Evolutionary conservation across 805 yeast species (phyloP).

Genomic region (Maudiozyma bulderi): DNA sequence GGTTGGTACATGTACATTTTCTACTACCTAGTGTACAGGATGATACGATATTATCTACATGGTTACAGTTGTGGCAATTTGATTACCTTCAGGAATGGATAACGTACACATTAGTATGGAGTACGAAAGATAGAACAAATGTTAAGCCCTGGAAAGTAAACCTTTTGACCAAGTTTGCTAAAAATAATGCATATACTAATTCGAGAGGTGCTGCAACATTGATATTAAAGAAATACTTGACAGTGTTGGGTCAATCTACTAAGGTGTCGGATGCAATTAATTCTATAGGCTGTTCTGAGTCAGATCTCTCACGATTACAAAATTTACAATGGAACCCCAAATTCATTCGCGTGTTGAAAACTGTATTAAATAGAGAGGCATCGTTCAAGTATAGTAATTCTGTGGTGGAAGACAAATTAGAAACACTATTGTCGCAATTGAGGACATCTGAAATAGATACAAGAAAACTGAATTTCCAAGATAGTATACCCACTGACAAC

Average conservation of each 20-base stretch:
- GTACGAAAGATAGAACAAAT: constrained; percentile 20
- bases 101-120: constrained; percentile 28
- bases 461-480: not conserved
- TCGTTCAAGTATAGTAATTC: constrained; percentile 5
- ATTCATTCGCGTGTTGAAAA: constrained; percentile 7
- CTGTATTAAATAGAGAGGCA: constrained; percentile 7
- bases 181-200: constrained; percentile 17
- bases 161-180: constrained; percentile 15
- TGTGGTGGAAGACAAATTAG: constrained; percentile 1
- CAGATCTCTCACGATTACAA: constrained; percentile 12
- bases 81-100: constrained; percentile 29
- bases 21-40: constrained; percentile 14
- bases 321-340: constrained; percentile 8
- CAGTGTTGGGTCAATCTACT: constrained; percentile 10
- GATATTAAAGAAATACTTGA: constrained; percentile 14
- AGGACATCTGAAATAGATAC: constrained; percentile 4
- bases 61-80: constrained; percentile 30
- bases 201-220: constrained; percentile 14
- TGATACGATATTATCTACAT: constrained; percentile 17
- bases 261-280: constrained; percentile 7
- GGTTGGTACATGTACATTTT: constrained; percentile 29
- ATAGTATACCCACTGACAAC: constrained; percentile 3
- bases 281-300: constrained; percentile 11
- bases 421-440: constrained; percentile 4
- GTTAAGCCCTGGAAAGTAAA: constrained; percentile 25